Evolutionary conservation across 2,329 filamentous ascomycete genomes (phyloP).

Genomic region (Penicillium brasilianum): DNA sequence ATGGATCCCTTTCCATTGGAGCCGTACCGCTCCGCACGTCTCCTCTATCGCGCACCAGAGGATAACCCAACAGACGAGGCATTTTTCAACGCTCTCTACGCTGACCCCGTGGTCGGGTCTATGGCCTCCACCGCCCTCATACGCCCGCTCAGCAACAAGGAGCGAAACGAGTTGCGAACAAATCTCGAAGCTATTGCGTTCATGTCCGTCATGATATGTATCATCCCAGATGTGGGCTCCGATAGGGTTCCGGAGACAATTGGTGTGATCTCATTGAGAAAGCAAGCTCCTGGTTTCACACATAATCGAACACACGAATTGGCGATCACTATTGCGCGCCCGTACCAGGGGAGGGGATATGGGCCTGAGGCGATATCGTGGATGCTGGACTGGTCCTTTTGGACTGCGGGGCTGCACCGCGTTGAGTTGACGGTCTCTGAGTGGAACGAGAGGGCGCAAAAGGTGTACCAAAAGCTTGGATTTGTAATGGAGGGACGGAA

Average conservation of each 20-base stretch:
- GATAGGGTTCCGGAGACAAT: neutral
- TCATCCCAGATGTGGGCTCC: neutral
- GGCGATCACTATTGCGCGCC: neutral
- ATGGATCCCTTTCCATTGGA: neutral
- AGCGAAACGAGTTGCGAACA: neutral
- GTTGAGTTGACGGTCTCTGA: constrained; percentile 9
- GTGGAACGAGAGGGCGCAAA: constrained; percentile 10
- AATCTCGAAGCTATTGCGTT: neutral
- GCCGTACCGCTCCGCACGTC: neutral
- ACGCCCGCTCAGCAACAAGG: neutral
- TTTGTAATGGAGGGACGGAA: constrained; percentile 1
- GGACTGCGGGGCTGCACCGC: constrained; percentile 10
- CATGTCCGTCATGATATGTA: neutral
- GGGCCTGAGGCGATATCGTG: neutral
- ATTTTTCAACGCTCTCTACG: neutral
- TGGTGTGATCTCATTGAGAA: neutral
- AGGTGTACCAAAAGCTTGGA: constrained; percentile 5
- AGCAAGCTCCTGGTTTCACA: neutral
- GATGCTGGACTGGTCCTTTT: constrained; percentile 10
- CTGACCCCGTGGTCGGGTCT: neutral
- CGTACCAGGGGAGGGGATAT: neutral
- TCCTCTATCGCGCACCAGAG: neutral
- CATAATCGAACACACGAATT: neutral
- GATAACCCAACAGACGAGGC: neutral
- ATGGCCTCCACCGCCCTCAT: neutral